Percentiles rank a stretch among this genome's conserved stretches.
These are phyloP conservation scores for Sarcodon aspratus DNA, from an alignment of 768 basidiomycete species.

Conservation along the genomic window DNA sequence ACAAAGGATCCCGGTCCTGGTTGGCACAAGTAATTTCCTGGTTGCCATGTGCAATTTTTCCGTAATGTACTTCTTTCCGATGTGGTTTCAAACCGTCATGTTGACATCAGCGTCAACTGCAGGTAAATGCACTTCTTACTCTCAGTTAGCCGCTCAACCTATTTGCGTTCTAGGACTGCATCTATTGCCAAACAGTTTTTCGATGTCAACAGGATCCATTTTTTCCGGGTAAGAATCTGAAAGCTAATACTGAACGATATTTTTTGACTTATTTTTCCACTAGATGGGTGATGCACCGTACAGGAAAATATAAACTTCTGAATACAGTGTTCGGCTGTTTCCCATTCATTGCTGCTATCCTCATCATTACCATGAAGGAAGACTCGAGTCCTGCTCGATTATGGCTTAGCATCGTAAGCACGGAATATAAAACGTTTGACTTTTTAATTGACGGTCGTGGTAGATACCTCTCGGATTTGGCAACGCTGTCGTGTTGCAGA, in stretches of 20 bases:
- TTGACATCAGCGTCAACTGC: conserved; percentile 56
- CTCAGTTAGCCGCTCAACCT: not conserved
- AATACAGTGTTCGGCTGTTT: conserved; percentile 52
- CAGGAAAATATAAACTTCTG: conserved; percentile 49
- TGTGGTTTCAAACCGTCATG: conserved; percentile 77
- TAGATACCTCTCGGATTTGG: conserved; percentile 67
- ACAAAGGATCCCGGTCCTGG: conserved; percentile 60
- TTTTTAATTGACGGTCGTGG: not conserved
- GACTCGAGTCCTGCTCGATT: conserved; percentile 36
- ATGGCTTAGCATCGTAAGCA: conserved; percentile 48
- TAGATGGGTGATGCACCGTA: conserved; percentile 51
- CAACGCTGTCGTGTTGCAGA: conserved; percentile 60
- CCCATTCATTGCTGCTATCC: conserved; percentile 43
- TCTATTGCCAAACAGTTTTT: conserved; percentile 47
- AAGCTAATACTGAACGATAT: not conserved
- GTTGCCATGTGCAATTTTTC: conserved; percentile 68
- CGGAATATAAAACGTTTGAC: conserved; percentile 8
- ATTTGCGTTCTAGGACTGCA: conserved; percentile 36
- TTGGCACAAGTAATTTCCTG: conserved; percentile 62
- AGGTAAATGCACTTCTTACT: conserved; percentile 24
- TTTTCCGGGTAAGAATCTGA: conserved; percentile 39
- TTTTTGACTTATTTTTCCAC: not conserved
- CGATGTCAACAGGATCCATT: conserved; percentile 49
- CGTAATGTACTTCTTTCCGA: conserved; percentile 71
- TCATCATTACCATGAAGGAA: conserved; percentile 36